Conservation (phyloP, 495 filamentous ascomycete genomes). For the Aspergillus asperescens region DNA sequence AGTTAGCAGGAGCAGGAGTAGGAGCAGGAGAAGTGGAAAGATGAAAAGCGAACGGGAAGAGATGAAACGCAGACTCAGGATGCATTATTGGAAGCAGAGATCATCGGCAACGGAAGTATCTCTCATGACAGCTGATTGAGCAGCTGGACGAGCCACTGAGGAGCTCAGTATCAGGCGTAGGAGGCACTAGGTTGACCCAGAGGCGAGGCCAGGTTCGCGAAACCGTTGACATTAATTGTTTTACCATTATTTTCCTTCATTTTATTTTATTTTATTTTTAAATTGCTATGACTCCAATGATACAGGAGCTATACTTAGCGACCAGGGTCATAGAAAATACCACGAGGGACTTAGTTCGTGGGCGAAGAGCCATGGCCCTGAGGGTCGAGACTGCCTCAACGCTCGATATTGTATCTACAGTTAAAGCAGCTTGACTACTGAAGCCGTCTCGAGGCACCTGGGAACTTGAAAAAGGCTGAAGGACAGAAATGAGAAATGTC, state of each 20-base stretch:
- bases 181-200: slow-evolving; percentile 17
- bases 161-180: slow-evolving; percentile 16
- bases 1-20: neutral
- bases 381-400: no score
- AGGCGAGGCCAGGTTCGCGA: slow-evolving; percentile 21
- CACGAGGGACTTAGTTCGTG: no score
- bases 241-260: slow-evolving; percentile 11
- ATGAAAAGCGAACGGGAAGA: slow-evolving; percentile 10
- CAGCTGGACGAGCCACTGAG: slow-evolving; percentile 18
- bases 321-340: neutral
- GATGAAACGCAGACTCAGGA: slow-evolving; percentile 25
- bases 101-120: no score
- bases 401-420: no score
- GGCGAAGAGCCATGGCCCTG: no score
- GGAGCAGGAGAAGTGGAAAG: slow-evolving; percentile 4
- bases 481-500: no score
- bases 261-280: slow-evolving; percentile 7
- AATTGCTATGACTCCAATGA: slow-evolving; percentile 7
- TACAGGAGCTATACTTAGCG: neutral
- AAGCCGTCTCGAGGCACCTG: no score
- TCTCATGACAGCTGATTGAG: slow-evolving; percentile 24
- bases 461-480: no score
- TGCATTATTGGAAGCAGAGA: slow-evolving; percentile 19
- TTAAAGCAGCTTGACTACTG: no score
- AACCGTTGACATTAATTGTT: slow-evolving; percentile 14